Conservation (phyloP, 202 grass and related monocot genomes). For the Schoenoplectus triqueter region DNA sequence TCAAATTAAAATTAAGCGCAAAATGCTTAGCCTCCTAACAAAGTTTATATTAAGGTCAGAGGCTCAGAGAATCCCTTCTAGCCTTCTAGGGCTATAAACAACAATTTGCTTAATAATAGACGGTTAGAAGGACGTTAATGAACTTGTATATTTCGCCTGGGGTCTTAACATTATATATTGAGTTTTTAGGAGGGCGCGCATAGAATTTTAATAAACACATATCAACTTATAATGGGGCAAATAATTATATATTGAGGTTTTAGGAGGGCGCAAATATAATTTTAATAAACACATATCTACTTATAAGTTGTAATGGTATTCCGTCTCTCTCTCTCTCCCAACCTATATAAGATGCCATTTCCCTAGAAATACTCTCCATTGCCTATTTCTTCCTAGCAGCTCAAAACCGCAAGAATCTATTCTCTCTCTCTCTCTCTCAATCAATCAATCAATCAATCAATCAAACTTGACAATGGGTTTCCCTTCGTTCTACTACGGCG, state of each 20-base stretch:
- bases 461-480: conserved; percentile 34
- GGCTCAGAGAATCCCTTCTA: too few relatives aligned
- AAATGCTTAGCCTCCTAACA: neutral
- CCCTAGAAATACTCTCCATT: conserved; percentile 26
- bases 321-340: neutral
- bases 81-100: too few relatives aligned
- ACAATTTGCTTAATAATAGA: too few relatives aligned
- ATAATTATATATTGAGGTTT: neutral
- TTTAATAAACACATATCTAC: too few relatives aligned
- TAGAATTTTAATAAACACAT: neutral
- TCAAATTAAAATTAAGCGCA: neutral
- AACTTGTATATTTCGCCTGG: neutral
- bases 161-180: neutral
- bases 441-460: too few relatives aligned
- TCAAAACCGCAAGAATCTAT: conserved; percentile 2
- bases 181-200: neutral
- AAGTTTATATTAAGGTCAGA: neutral
- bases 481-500: conserved; percentile 28
- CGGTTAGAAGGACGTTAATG: neutral
- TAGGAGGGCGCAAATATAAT: too few relatives aligned
- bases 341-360: conserved; percentile 16
- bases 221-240: neutral
- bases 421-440: neutral
- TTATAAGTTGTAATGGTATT: too few relatives aligned
- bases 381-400: neutral